A percentile compares a stretch with the other conserved stretches of the same genome.
phyloP scores from a whole-genome alignment of 805 yeast species.

The Ogataea neopini region DNA sequence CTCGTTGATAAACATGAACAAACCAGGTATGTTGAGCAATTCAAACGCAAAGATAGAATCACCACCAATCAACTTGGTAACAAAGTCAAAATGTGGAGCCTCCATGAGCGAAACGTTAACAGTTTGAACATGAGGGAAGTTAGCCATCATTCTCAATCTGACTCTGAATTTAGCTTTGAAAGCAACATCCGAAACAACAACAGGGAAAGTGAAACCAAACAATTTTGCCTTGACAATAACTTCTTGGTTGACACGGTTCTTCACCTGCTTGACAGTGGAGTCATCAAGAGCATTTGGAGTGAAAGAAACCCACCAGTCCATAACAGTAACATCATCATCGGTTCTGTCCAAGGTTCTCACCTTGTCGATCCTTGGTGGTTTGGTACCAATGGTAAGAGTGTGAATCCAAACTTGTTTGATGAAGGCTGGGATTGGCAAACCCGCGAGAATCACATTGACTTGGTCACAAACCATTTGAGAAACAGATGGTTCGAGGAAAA shows the following conservation, averaged over 20 bases:
- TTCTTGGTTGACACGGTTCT: slow-evolving; percentile 80
- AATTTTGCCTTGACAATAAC: slow-evolving; percentile 73
- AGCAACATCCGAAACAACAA: slow-evolving; percentile 76
- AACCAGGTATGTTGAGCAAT: slow-evolving; percentile 82
- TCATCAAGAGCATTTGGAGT: slow-evolving; percentile 90
- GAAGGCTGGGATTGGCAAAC: slow-evolving; percentile 78
- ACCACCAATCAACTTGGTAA: slow-evolving; percentile 70
- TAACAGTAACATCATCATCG: slow-evolving; percentile 89
- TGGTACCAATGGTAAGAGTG: slow-evolving; percentile 88
- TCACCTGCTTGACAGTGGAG: slow-evolving; percentile 79
- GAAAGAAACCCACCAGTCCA: slow-evolving; percentile 95
- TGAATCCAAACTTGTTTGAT: slow-evolving; percentile 83
- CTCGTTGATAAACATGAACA: slow-evolving; percentile 76
- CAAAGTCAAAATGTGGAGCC: slow-evolving; percentile 87
- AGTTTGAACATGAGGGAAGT: slow-evolving; percentile 93
- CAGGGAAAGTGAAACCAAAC: slow-evolving; percentile 83
- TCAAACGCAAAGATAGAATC: slow-evolving; percentile 88
- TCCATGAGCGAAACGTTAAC: slow-evolving; percentile 82
- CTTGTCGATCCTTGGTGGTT: slow-evolving; percentile 89
- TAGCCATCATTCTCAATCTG: slow-evolving; percentile 83
- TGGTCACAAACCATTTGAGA: slow-evolving; percentile 83
- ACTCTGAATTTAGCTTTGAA: slow-evolving; percentile 75
- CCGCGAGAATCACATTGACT: slow-evolving; percentile 80
- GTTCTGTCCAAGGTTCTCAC: slow-evolving; percentile 91
- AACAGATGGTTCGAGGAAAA: slow-evolving; percentile 82